Conservation (phyloP, 257 asterid species). For the Solanum pinnatisectum region DNA sequence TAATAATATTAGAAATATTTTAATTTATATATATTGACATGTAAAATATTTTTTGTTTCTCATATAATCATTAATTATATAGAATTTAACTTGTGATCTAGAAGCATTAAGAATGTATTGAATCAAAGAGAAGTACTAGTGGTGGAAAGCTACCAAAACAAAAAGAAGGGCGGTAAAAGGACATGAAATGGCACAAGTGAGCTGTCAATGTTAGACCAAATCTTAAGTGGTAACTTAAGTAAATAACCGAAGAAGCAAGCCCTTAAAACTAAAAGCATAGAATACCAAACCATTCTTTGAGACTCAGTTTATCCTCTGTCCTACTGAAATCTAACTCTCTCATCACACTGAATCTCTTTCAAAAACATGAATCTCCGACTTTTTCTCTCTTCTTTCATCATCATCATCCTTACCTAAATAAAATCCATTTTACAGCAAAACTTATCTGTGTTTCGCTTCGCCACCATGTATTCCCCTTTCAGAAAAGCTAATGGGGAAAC, state of each 20-base stretch:
- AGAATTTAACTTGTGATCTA: neutral
- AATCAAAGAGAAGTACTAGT: neutral
- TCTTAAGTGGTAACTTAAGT: neutral
- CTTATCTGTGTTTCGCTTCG: neutral
- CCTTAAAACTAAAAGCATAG: neutral
- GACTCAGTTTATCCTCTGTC: neutral
- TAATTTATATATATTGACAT: no score
- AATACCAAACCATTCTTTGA: neutral
- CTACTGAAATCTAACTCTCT: neutral
- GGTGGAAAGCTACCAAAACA: neutral
- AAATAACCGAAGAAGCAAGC: neutral
- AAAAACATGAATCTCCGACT: neutral
- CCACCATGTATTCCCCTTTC: constrained; percentile 1
- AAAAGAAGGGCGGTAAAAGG: neutral
- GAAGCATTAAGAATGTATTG: neutral
- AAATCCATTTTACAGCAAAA: neutral
- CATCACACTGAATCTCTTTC: neutral
- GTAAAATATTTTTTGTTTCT: no score
- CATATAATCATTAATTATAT: neutral
- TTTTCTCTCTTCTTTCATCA: neutral
- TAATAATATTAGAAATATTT: no score
- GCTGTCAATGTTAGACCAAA: neutral
- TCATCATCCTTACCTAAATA: neutral
- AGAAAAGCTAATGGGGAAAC: constrained; percentile 12
- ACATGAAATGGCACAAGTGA: neutral